Evolutionary conservation across 2,329 filamentous ascomycete genomes (phyloP), one percentile per base, ranked within the genome.

Genomic region (Elsinoe necatrix): DNA sequence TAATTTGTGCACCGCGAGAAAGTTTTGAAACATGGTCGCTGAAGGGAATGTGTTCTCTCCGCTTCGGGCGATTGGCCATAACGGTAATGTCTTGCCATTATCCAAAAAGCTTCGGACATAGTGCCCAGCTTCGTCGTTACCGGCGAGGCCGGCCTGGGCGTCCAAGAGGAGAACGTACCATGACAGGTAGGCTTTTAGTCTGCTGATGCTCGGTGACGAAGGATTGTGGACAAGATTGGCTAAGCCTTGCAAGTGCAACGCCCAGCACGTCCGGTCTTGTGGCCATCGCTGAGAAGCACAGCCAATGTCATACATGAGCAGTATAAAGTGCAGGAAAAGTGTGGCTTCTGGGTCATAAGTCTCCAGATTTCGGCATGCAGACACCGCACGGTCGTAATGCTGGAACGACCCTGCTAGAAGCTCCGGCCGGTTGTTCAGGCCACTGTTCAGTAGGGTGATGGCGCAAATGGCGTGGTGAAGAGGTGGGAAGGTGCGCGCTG

Each of bases 391-490:
- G 50, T 80, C 74, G 61, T 81, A 81, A 62, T 81, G 77, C 58
- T 80, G 75, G 45, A 79, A 67, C 6, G 76, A 75, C 61, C 77
- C 73, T 18, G 73, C 72, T 42, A 80, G 68, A 7, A 60, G 57
- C 18, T 58, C 47, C n/a, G 52, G 42, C 18, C 52, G 41, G 4
- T 57, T 52, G 62, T 76, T 78, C 42, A 81, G 71, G 20, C 77
- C 78, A 21, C 77, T 77, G 27, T 57, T 58, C 14, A 60, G 47
- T 7, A 60, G 16, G 6, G 59, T 60, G n/a, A 82, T 67, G 4
- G 79, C 79, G 71, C 80, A 79, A 59, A 82, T 80, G 9, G 79
- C 78, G 63, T 81, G 76, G 52, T 77, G 75, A 56, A 82, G 72
- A 5, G 58, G 58, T 1, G 29, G 35, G 31, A 59, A 59, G 1